Percentiles rank a stretch among this genome's conserved stretches.
Conservation (phyloP, 73 alveolate genomes). For the Tetrahymena elliotti region DNA sequence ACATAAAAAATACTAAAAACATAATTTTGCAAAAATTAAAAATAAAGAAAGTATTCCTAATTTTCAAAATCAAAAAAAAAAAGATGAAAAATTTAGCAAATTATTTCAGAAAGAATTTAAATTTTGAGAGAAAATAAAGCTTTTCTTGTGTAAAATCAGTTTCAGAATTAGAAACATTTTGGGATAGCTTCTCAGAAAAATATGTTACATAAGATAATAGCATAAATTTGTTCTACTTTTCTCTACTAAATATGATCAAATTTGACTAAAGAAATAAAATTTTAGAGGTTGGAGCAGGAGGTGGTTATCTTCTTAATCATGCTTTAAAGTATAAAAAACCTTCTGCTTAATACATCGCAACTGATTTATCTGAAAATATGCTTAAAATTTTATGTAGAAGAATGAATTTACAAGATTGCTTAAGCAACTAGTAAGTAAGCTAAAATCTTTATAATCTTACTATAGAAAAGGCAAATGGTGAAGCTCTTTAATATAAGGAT, state of each 20-base stretch:
- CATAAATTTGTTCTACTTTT: neutral
- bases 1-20: too few relatives aligned
- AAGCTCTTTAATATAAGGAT: neutral
- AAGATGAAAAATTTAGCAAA: neutral
- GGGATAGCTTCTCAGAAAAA: neutral
- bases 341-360: neutral
- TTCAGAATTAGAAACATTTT: neutral
- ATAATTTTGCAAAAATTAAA: too few relatives aligned
- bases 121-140: neutral
- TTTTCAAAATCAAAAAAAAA: neutral
- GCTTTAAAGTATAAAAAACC: neutral
- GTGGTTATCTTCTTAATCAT: neutral
- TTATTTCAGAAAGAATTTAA: neutral
- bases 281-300: constrained; percentile 19
- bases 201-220: neutral
- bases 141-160: neutral
- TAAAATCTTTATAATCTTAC: neutral
- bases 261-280: neutral
- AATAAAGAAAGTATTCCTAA: too few relatives aligned
- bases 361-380: constrained; percentile 16
- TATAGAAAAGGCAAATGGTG: neutral
- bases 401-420: neutral
- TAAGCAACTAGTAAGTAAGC: neutral
- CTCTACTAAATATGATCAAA: neutral
- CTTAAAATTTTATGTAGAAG: neutral